phyloP scores from a whole-genome alignment of 2,329 filamentous ascomycete species.

The Penicillium janthinellum region DNA sequence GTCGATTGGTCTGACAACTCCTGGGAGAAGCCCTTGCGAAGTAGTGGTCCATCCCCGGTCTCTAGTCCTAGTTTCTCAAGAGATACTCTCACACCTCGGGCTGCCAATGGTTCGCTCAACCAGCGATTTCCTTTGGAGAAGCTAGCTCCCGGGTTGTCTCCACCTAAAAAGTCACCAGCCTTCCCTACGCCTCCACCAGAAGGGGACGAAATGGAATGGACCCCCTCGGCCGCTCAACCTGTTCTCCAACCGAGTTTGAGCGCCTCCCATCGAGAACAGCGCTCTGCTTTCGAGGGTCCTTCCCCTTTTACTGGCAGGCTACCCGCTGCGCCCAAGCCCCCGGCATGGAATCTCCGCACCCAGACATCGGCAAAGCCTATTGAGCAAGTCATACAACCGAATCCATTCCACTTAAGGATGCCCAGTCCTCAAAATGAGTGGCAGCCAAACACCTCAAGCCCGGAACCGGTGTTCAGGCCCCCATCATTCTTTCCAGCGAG shows the following conservation, averaged over 20 bases:
- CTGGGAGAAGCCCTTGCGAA: slow-evolving; percentile 31
- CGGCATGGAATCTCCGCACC: slow-evolving; percentile 44
- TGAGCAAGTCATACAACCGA: slow-evolving; percentile 38
- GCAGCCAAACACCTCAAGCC: slow-evolving; percentile 18
- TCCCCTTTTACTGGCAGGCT: slow-evolving; percentile 49
- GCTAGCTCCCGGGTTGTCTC: slow-evolving; percentile 35
- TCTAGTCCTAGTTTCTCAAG: slow-evolving; percentile 20
- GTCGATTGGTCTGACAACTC: slow-evolving; percentile 46
- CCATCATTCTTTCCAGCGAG: slow-evolving; percentile 50
- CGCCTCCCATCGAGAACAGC: slow-evolving; percentile 33
- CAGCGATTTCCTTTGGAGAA: slow-evolving; percentile 45
- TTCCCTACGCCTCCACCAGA: slow-evolving; percentile 44
- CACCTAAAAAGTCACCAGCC: slow-evolving; percentile 25
- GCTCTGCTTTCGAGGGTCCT: slow-evolving; percentile 35
- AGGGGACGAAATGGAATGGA: slow-evolving; percentile 54
- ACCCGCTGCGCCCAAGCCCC: slow-evolving; percentile 44
- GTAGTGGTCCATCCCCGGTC: slow-evolving; percentile 20
- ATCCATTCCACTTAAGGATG: slow-evolving; percentile 41
- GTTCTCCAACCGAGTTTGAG: slow-evolving; percentile 37
- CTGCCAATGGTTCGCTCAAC: slow-evolving; percentile 17
- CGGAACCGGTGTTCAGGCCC: slow-evolving; percentile 43
- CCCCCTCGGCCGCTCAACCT: slow-evolving; percentile 44
- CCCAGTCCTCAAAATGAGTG: slow-evolving; percentile 26
- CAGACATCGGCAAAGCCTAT: slow-evolving; percentile 37
- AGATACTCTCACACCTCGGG: slow-evolving; percentile 17